A percentile compares a stretch with the other conserved stretches of the same genome.
Evolutionary conservation across 768 basidiomycete species (phyloP).

Genomic region (Mycena galopus): DNA sequence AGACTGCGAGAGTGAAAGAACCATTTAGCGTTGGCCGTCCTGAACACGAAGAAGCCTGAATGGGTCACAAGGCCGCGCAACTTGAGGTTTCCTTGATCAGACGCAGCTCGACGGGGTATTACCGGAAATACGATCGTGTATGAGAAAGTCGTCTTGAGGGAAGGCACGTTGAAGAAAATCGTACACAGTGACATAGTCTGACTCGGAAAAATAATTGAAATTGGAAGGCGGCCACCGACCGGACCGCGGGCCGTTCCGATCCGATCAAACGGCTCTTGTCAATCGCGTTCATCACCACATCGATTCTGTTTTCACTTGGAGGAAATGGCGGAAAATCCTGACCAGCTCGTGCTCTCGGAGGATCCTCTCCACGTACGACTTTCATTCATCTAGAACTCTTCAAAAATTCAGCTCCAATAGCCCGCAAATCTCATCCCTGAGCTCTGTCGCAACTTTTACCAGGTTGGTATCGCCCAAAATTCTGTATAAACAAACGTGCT

Average conservation of each 20-base stretch:
- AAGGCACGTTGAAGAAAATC: too few relatives aligned
- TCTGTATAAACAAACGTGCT: conserved; percentile 16
- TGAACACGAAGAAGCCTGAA: neutral
- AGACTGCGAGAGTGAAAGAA: neutral
- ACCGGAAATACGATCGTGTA: neutral
- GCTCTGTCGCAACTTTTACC: conserved; percentile 87
- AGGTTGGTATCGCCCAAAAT: conserved; percentile 44
- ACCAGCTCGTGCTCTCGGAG: conserved; percentile 70
- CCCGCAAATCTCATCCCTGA: conserved; percentile 94
- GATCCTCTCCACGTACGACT: conserved; percentile 71
- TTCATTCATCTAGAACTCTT: conserved; percentile 11
- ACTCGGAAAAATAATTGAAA: too few relatives aligned
- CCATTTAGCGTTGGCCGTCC: neutral
- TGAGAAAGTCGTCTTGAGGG: neutral
- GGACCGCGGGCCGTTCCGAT: too few relatives aligned
- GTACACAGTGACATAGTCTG: too few relatives aligned
- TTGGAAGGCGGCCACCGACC: too few relatives aligned
- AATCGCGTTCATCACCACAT: conserved; percentile 12
- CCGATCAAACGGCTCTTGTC: neutral
- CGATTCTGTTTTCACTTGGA: conserved; percentile 7
- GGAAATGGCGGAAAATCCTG: conserved; percentile 31
- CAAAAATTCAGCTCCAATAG: conserved; percentile 51
- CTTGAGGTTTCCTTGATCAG: neutral
- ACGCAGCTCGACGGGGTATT: neutral
- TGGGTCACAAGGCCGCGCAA: neutral